Conservation (phyloP, 2,329 filamentous ascomycete genomes). For the Coniochaeta sp. region DNA sequence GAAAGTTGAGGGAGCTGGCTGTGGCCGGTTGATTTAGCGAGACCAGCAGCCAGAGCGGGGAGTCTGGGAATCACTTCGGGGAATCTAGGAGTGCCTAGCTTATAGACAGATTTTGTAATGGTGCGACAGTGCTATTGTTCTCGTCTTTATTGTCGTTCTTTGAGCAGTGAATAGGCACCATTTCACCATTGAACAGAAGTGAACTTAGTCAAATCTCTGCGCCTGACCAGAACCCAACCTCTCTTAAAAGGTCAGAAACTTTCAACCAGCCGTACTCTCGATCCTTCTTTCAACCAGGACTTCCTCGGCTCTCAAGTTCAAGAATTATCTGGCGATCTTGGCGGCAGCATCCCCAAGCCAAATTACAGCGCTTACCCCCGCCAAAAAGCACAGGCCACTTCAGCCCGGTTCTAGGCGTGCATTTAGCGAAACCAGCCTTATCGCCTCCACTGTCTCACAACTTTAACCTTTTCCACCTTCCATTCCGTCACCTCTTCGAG, state of each 20-base stretch:
- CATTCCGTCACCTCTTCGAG: not conserved
- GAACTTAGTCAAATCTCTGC: too few species aligned
- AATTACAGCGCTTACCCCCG: not conserved
- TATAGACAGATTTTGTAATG: conserved; percentile 1
- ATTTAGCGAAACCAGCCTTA: not conserved
- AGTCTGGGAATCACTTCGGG: not conserved
- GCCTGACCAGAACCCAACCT: too few species aligned
- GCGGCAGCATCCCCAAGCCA: too few species aligned
- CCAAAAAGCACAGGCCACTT: not conserved
- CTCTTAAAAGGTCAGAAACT: too few species aligned
- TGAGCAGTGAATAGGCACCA: not conserved
- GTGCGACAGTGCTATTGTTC: not conserved
- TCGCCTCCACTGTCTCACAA: not conserved
- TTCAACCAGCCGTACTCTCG: too few species aligned
- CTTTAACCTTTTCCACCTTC: not conserved
- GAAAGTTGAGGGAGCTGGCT: not conserved
- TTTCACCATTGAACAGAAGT: too few species aligned
- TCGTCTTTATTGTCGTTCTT: not conserved
- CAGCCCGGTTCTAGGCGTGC: not conserved
- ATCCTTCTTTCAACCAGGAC: too few species aligned
- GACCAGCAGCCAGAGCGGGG: not conserved
- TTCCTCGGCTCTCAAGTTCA: not conserved
- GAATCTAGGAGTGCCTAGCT: not conserved
- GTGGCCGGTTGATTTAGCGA: not conserved
- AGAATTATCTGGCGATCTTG: not conserved